Base-by-base conservation (phyloP, 2,329 filamentous ascomycete genomes). In the Trichoderma citrinoviride region DNA sequence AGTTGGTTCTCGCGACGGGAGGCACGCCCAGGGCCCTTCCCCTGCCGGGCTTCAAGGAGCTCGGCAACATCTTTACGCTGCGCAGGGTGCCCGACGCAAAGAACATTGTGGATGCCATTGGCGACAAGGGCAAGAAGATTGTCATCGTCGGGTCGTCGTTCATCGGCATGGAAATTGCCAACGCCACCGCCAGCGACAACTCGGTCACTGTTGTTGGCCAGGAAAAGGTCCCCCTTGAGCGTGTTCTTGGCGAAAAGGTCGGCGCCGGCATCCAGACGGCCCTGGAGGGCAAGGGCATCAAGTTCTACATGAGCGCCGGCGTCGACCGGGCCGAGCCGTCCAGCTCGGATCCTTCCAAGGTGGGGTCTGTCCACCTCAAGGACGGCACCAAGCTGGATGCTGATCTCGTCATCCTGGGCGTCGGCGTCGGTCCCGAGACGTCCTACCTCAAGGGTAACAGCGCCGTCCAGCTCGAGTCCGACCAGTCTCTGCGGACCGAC, bases 81-180 rank as follows among this genome's bases (percentile, higher is more conserved):
- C 87, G 95, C 61, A 88, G 82, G 12, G 82, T 96, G n/a, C 83
- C 88, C 47, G 89, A 98, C 73, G 86, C 89, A 0, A 87, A 93
- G 75, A 83, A 83, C 65, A 97, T 99, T 69, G 83, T 92, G 27
- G 83, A 81, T 1, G 92, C 92, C 7, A 90, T 96, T 53, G 92
- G 92, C 33, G 86, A 91, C 54, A 87, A 91, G 73, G 87, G 87
- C 66, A 97, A 97, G 83, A 97, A 97, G 77, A 87, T 99, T 69
- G 92, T 97, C 53, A 83, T 99, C 15, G 83, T 99, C 61, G 95
- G 95, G 46, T 94, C 90, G 66, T 96, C 92, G 0, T 99, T 99
- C 77, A 99, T 99, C 73, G 95, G 95, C 46, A 96, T 99, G 91
- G 95, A 99, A 77, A 86, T 96, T n/a, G 94, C 91, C 67, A 95